These are phyloP conservation scores for Myxozyma vanderwaltii DNA, from an alignment of 805 yeast genomes.

Conservation along the genomic window DNA sequence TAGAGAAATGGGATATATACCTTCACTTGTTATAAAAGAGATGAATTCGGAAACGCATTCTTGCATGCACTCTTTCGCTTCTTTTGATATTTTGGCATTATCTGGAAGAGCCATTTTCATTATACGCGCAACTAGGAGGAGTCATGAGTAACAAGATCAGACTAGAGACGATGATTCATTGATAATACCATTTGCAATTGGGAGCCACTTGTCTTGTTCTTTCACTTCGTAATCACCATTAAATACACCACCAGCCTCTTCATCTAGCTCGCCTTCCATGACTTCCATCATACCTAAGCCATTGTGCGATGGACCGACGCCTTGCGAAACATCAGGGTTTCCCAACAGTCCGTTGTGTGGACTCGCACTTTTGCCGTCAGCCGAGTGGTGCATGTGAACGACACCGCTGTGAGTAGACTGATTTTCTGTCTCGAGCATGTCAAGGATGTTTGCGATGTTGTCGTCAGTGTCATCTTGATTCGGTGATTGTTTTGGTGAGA, in stretches of 20 bases:
- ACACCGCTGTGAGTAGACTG: not conserved
- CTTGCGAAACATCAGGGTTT: not conserved
- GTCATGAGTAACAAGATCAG: not conserved
- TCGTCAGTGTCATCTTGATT: slow-evolving; percentile 20
- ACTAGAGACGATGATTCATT: slow-evolving; percentile 14
- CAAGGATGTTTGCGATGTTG: slow-evolving; percentile 24
- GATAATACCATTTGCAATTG: slow-evolving; percentile 57
- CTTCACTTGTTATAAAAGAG: slow-evolving; percentile 65
- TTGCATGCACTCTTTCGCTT: slow-evolving; percentile 76
- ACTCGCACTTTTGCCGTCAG: not conserved
- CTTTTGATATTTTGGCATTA: slow-evolving; percentile 75
- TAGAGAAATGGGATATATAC: slow-evolving; percentile 9
- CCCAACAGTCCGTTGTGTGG: not conserved
- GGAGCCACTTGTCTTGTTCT: slow-evolving; percentile 63
- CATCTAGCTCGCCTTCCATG: slow-evolving; percentile 21
- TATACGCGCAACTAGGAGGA: slow-evolving; percentile 56
- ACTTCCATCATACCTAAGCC: slow-evolving; percentile 8
- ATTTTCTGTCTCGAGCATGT: slow-evolving; percentile 25
- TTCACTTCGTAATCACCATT: slow-evolving; percentile 52
- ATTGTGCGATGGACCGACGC: not conserved
- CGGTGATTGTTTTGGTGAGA: slow-evolving; percentile 22
- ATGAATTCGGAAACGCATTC: slow-evolving; percentile 71
- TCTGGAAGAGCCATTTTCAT: slow-evolving; percentile 75
- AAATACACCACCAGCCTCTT: slow-evolving; percentile 14
- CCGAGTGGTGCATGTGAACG: not conserved